Evolutionary conservation across 257 asterid genomes (phyloP).

Genomic region (Fraxinus americana): DNA sequence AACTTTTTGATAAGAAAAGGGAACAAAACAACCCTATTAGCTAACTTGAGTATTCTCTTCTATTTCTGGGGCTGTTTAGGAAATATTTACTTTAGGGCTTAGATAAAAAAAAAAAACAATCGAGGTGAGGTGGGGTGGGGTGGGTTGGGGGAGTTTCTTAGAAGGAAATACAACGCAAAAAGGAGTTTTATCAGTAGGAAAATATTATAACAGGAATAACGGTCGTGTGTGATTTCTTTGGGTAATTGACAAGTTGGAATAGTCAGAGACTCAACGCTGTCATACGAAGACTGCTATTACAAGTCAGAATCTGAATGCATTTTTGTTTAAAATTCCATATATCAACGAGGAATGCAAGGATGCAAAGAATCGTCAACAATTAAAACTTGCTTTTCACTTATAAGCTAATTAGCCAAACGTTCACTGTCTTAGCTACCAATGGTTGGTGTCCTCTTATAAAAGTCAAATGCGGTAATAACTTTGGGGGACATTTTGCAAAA

Average conservation of each 20-base stretch:
- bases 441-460: not conserved
- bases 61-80: not conserved
- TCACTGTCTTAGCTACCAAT: not conserved
- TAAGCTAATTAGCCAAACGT: no score
- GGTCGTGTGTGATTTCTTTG: conserved; percentile 38
- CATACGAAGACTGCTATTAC: conserved; percentile 25
- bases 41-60: not conserved
- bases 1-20: not conserved
- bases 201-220: conserved; percentile 70
- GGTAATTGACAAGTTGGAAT: conserved; percentile 22
- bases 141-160: not conserved
- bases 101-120: not conserved
- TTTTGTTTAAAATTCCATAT: no score
- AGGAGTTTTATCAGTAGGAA: not conserved
- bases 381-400: no score
- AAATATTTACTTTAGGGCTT: not conserved
- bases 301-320: conserved; percentile 15
- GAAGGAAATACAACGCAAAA: no score
- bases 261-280: conserved; percentile 29
- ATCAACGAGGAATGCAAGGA: no score
- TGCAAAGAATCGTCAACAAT: no score
- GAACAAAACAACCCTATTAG: conserved; percentile 52
- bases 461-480: not conserved
- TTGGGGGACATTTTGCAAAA: no score
- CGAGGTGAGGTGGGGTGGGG: conserved; percentile 22